Percentiles rank a stretch among this genome's conserved stretches.
These are phyloP conservation scores for Gamarada debralockiae DNA, from an alignment of 495 filamentous ascomycete genomes.

Conservation along the genomic window DNA sequence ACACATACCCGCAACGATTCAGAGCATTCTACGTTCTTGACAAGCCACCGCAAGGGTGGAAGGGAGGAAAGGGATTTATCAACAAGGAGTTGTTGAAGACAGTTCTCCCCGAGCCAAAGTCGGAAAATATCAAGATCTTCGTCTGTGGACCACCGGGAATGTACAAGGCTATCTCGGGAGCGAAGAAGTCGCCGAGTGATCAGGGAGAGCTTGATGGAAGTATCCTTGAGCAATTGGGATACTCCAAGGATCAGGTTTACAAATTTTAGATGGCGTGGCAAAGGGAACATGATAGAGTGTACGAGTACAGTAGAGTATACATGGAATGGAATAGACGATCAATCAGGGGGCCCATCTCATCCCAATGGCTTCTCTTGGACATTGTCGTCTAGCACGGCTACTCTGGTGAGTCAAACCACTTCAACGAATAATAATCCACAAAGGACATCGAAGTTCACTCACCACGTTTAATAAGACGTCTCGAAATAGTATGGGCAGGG, in stretches of 20 bases:
- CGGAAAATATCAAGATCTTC: constrained; percentile 89
- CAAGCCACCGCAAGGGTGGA: constrained; percentile 79
- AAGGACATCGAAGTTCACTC: too few species aligned
- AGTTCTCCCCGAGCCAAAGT: constrained; percentile 84
- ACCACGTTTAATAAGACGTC: too few species aligned
- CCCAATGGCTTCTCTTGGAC: too few species aligned
- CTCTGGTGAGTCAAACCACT: too few species aligned
- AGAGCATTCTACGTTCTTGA: constrained; percentile 86
- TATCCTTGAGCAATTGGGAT: constrained; percentile 84
- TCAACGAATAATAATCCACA: too few species aligned
- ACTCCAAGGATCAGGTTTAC: constrained; percentile 90
- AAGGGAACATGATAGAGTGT: not conserved
- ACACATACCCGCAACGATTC: constrained; percentile 91
- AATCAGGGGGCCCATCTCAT: not conserved
- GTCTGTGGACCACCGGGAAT: constrained; percentile 84
- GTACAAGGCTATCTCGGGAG: constrained; percentile 89
- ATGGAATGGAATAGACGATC: too few species aligned
- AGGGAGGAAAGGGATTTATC: constrained; percentile 70
- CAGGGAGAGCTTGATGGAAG: constrained; percentile 83
- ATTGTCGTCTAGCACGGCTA: too few species aligned
- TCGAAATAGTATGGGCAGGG: too few species aligned
- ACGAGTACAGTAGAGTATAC: constrained; percentile 12
- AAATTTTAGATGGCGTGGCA: constrained; percentile 70
- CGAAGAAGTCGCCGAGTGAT: constrained; percentile 83
- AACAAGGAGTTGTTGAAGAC: constrained; percentile 89